Percentiles rank a stretch among this genome's conserved stretches.
Conservation (phyloP, 2,329 filamentous ascomycete genomes). For the Lecanosticta acicola region DNA sequence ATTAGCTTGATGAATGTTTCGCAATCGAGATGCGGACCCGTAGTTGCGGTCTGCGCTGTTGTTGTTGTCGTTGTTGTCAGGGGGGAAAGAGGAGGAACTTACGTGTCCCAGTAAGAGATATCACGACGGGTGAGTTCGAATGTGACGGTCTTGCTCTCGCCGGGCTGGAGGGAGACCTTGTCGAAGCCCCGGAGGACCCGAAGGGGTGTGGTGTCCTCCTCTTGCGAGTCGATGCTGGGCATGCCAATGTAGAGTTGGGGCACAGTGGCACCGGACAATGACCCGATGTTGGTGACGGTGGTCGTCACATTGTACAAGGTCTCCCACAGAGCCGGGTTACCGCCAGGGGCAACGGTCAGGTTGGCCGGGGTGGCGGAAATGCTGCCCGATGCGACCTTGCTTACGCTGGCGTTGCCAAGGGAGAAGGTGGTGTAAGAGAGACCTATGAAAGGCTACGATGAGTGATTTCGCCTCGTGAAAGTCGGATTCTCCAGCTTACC, state of each 20-base stretch:
- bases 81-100: slow-evolving; percentile 36
- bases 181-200: slow-evolving; percentile 37
- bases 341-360: slow-evolving; percentile 21
- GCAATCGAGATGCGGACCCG: too few species aligned
- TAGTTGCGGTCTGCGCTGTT: slow-evolving; percentile 36
- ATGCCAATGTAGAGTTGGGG: slow-evolving; percentile 48
- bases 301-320: slow-evolving; percentile 52
- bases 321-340: slow-evolving; percentile 52
- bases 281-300: slow-evolving; percentile 59
- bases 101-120: slow-evolving; percentile 24
- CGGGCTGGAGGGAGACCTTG: slow-evolving; percentile 29
- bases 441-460: not conserved
- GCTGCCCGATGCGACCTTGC: slow-evolving; percentile 2
- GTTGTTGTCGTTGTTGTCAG: slow-evolving; percentile 22
- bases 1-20: too few species aligned
- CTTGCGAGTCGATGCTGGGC: slow-evolving; percentile 41
- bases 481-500: slow-evolving; percentile 5
- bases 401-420: slow-evolving; percentile 14
- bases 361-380: slow-evolving; percentile 17
- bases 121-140: slow-evolving; percentile 19
- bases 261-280: slow-evolving; percentile 47
- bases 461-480: not conserved
- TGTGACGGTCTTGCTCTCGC: slow-evolving; percentile 17
- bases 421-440: slow-evolving; percentile 29
- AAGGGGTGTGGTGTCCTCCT: slow-evolving; percentile 27